Conservation (phyloP, 805 yeast species). For the Barnettozyma vustinii region DNA sequence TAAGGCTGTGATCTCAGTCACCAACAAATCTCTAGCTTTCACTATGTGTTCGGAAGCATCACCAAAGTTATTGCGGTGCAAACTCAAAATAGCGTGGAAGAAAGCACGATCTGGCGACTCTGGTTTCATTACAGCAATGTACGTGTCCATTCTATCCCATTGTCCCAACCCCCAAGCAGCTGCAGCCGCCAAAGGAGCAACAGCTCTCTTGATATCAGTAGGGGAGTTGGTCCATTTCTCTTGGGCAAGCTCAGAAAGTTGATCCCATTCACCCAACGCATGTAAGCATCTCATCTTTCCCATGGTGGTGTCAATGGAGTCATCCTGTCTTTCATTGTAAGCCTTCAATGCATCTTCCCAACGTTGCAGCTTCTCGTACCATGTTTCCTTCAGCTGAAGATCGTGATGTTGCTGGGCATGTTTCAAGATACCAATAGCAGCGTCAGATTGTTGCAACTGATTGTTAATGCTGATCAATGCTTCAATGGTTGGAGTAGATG, state of each 20-base stretch:
- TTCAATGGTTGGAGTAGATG: slow-evolving; percentile 87
- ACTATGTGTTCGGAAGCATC: slow-evolving; percentile 76
- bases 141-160: slow-evolving; percentile 94
- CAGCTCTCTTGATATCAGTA: slow-evolving; percentile 67
- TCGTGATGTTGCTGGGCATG: slow-evolving; percentile 91
- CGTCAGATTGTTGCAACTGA: slow-evolving; percentile 93
- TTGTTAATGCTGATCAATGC: slow-evolving; percentile 88
- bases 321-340: slow-evolving; percentile 71
- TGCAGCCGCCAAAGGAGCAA: slow-evolving; percentile 97
- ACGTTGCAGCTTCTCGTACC: slow-evolving; percentile 94
- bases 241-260: slow-evolving; percentile 76
- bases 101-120: slow-evolving; percentile 95
- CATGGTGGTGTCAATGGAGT: slow-evolving; percentile 83
- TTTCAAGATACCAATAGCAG: slow-evolving; percentile 93
- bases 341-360: slow-evolving; percentile 98
- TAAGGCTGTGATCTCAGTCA: slow-evolving; percentile 89
- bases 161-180: slow-evolving; percentile 98
- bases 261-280: slow-evolving; percentile 99
- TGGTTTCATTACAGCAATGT: slow-evolving; percentile 81
- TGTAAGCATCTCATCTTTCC: slow-evolving; percentile 98
- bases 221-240: slow-evolving; percentile 78
- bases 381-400: slow-evolving; percentile 87
- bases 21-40: slow-evolving; percentile 81
- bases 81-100: slow-evolving; percentile 81
- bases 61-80: slow-evolving; percentile 81